A percentile compares a stretch with the other conserved stretches of the same genome.
Conservation (phyloP, 352 stramenopile species). For the Lagenidium sp. region DNA sequence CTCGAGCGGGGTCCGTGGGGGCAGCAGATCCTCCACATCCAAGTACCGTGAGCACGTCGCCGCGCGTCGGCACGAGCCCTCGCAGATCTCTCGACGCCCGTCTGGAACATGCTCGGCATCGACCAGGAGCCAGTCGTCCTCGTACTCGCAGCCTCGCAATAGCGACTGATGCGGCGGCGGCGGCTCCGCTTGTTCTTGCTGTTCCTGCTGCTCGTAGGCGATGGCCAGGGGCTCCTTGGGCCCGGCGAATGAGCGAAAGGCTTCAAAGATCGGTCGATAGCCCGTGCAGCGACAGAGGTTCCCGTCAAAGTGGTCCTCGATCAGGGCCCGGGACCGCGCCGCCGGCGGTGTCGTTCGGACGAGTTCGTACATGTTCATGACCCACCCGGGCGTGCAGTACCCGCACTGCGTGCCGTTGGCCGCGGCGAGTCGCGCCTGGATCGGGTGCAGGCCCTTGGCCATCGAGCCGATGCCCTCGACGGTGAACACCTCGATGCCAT, state of each 20-base stretch:
- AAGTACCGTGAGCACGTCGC: conserved; percentile 12
- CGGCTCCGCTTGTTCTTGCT: conserved; percentile 3
- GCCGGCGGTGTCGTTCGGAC: conserved; percentile 15
- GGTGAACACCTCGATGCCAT: conserved; percentile 79
- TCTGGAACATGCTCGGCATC: conserved; percentile 9
- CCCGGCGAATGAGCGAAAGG: conserved; percentile 20
- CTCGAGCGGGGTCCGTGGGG: background rate
- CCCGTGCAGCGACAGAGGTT: conserved; percentile 89
- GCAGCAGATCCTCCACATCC: conserved; percentile 26
- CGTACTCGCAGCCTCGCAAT: conserved; percentile 14
- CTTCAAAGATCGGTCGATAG: conserved; percentile 47
- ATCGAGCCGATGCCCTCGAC: conserved; percentile 68
- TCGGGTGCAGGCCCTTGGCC: conserved; percentile 21
- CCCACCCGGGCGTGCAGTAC: conserved; percentile 51
- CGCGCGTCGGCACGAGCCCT: conserved; percentile 11
- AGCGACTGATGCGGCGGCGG: background rate
- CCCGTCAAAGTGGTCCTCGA: conserved; percentile 83
- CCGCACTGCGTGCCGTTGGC: conserved; percentile 82
- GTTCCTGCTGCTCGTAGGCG: background rate
- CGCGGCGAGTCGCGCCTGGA: conserved; percentile 65
- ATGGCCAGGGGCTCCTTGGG: background rate
- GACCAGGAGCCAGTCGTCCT: conserved; percentile 22
- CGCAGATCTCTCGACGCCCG: conserved; percentile 14
- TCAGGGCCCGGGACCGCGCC: conserved; percentile 18
- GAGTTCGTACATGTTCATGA: conserved; percentile 31